Conservation (phyloP, 2,329 filamentous ascomycete species). For the Biscogniauxia mediterranea region DNA sequence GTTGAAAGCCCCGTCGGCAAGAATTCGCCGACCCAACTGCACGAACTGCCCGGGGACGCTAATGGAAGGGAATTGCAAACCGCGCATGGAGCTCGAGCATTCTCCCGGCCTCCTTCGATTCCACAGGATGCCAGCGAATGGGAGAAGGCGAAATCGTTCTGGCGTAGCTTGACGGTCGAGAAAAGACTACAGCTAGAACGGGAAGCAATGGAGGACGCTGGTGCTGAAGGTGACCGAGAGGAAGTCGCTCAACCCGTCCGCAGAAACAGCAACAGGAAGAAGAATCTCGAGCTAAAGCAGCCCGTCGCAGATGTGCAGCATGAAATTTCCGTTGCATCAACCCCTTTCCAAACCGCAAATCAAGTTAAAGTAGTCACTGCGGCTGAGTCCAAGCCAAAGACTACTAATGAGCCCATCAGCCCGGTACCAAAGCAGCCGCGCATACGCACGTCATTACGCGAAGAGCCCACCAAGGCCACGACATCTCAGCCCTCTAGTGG, state of each 20-base stretch:
- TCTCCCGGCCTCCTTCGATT: neutral
- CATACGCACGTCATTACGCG: conserved; percentile 50
- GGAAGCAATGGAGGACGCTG: conserved; percentile 55
- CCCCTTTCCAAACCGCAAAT: conserved; percentile 13
- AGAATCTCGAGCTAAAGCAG: conserved; percentile 39
- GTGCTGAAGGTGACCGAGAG: conserved; percentile 45
- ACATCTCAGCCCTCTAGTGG: conserved; percentile 11
- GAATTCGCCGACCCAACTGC: conserved; percentile 39
- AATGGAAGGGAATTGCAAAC: conserved; percentile 12
- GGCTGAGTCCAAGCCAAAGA: conserved; percentile 28
- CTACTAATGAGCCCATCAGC: conserved; percentile 21
- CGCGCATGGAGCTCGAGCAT: conserved; percentile 5
- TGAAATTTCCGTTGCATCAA: conserved; percentile 23
- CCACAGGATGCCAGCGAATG: conserved; percentile 49
- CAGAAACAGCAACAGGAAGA: conserved; percentile 36
- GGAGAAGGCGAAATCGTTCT: conserved; percentile 68
- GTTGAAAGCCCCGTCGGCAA: conserved; percentile 56
- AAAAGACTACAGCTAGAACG: conserved; percentile 61
- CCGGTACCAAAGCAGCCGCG: conserved; percentile 19
- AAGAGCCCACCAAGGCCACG: conserved; percentile 22
- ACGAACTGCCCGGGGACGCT: conserved; percentile 9
- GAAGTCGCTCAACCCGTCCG: conserved; percentile 29
- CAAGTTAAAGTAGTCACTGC: conserved; percentile 18
- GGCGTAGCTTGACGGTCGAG: conserved; percentile 63
- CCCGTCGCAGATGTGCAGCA: conserved; percentile 7